These are phyloP conservation scores for Podospora comata DNA, from an alignment of 495 filamentous ascomycete species.

Conservation along the genomic window DNA sequence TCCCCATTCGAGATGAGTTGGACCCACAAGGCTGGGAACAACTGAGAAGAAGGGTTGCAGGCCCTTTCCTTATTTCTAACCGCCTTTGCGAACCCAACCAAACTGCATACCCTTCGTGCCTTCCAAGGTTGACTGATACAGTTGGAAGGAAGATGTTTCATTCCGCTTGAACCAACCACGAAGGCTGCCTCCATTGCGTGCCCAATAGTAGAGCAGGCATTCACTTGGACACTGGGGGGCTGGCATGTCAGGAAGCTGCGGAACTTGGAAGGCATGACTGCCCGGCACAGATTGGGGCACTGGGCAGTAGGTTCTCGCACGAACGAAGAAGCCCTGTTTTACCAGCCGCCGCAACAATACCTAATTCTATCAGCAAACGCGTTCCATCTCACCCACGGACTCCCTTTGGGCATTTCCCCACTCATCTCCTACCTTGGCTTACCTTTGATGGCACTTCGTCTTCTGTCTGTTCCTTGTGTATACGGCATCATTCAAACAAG, in stretches of 20 bases:
- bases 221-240: too few relatives aligned
- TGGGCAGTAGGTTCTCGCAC: neutral
- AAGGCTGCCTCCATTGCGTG: neutral
- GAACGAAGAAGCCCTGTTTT: neutral
- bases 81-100: neutral
- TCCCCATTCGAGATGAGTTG: neutral
- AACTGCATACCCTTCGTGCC: neutral
- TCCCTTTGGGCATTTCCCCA: neutral
- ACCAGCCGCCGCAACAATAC: neutral
- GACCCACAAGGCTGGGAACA: neutral
- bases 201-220: neutral
- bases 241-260: neutral
- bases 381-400: neutral
- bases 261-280: too few relatives aligned
- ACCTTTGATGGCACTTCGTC: neutral
- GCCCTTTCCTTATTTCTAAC: neutral
- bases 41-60: neutral
- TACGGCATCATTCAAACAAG: neutral
- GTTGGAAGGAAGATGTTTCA: neutral
- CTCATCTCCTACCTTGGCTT: neutral
- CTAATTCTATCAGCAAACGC: neutral
- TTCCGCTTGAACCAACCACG: neutral
- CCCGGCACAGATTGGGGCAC: neutral
- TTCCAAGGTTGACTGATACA: neutral
- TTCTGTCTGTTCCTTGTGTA: neutral